Evolutionary conservation across 306 rosid genomes (phyloP), one percentile per base, ranked within the genome.

Genomic region (Sesbania bispinosa): DNA sequence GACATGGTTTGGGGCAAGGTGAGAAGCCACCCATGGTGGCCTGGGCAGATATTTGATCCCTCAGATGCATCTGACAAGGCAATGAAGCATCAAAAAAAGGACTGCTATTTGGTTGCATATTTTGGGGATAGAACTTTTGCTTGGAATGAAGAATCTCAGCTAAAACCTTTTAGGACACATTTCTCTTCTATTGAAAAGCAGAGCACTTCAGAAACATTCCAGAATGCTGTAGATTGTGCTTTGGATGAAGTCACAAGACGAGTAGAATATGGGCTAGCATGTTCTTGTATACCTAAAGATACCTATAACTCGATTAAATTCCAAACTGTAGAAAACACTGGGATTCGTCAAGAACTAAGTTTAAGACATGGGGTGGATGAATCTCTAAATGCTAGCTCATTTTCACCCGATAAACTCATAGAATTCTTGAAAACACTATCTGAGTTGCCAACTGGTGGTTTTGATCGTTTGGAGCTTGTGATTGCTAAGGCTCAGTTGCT

Each of bases 1-100:
- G 96, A 94, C 82, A 80, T 94, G 79, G 98, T 94, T 55, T 94
- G 98, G 98, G 96, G 96, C 47, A 94, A 94, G 82, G 96, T 94
- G 46, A 94, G 90, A 86, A 90, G 98, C 80, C 98, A 94, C 74
- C 97, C 98, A 47, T 94, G 98, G 98, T 94, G 97, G 98, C 98
- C 98, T 27, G 98, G 98, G 26, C 98, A 94, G 85, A 87, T 94
- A 69, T 94, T 91, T 86, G 95, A 90, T 73, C 90, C 88, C 16
- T 83, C 87, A 1, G 92, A 82, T 75, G 78, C 98, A 30, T 94
- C 98, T 41, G 92, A 91, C 62, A 89, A 81, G 87, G 98, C 97
- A 77, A 77, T 77, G 88, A 94, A 87, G 79, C 85, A 94, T 83
- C 76, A 80, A 58, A 94, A 89, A 79, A 94, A 89, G 59, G 98